These are phyloP conservation scores for Aspergillus sclerotioniger DNA, from an alignment of 495 filamentous ascomycete genomes.

Conservation along the genomic window DNA sequence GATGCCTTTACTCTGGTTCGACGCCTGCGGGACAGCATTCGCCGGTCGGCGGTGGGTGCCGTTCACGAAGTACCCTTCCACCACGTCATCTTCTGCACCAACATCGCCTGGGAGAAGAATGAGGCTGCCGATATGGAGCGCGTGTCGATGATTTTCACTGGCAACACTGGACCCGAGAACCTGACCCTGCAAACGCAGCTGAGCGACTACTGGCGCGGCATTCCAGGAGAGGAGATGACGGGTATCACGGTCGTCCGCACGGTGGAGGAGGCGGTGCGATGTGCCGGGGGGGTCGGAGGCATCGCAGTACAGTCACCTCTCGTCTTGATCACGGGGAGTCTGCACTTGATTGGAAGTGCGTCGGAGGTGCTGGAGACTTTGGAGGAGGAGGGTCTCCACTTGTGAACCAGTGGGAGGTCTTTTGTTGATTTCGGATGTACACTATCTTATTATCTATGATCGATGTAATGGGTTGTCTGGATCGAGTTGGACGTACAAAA, in stretches of 20 bases:
- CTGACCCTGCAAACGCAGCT: neutral
- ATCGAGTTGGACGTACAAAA: neutral
- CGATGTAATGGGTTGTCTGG: too few species aligned
- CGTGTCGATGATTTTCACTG: neutral
- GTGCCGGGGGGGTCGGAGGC: slow-evolving; percentile 35
- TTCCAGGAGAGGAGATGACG: neutral
- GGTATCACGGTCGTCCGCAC: slow-evolving; percentile 57
- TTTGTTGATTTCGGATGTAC: neutral
- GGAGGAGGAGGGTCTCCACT: neutral
- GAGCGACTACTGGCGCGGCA: neutral
- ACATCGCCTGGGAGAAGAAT: slow-evolving; percentile 56
- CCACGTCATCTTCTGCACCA: slow-evolving; percentile 75
- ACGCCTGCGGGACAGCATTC: slow-evolving; percentile 67
- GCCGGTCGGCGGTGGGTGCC: slow-evolving; percentile 45
- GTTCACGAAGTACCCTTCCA: slow-evolving; percentile 53
- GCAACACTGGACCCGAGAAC: neutral
- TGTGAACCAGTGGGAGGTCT: neutral
- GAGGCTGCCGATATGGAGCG: neutral
- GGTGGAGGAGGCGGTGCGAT: slow-evolving; percentile 70
- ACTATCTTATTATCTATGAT: neutral
- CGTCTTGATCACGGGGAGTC: slow-evolving; percentile 62
- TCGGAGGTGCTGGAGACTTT: neutral
- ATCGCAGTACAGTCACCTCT: neutral
- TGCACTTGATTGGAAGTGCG: slow-evolving; percentile 69
- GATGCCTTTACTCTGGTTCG: slow-evolving; percentile 43